phyloP scores from a whole-genome alignment of 2,329 filamentous ascomycete species.

The Ophiocordyceps robertsii region DNA sequence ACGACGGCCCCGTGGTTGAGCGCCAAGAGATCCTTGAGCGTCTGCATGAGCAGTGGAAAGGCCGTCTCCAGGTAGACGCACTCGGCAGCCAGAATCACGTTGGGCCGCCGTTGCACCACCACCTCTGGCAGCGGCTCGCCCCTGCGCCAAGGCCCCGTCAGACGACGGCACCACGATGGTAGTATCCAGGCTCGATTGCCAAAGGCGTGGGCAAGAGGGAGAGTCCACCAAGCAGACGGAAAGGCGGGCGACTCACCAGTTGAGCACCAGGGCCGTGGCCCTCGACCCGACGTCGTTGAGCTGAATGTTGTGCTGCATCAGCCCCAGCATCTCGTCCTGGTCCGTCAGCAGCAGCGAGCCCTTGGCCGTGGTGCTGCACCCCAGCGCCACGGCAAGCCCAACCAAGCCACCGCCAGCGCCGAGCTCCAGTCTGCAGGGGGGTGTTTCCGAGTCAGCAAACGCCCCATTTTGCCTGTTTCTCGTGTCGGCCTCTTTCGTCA shows the following conservation, averaged over 20 bases:
- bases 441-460: constrained; percentile 9
- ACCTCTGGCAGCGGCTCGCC: constrained; percentile 43
- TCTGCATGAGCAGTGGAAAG: constrained; percentile 74
- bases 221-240: neutral
- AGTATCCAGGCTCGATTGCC: neutral
- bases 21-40: constrained; percentile 59
- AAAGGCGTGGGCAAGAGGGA: too few species aligned
- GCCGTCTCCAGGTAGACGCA: constrained; percentile 96
- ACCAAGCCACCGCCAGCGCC: constrained; percentile 87
- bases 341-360: constrained; percentile 68
- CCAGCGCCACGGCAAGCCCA: constrained; percentile 48
- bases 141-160: constrained; percentile 24
- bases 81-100: constrained; percentile 85
- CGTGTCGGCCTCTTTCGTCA: too few species aligned
- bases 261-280: constrained; percentile 57
- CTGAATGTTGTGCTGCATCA: constrained; percentile 81
- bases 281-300: constrained; percentile 57
- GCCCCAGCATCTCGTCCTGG: constrained; percentile 66
- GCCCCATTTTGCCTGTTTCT: neutral
- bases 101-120: constrained; percentile 46
- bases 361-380: constrained; percentile 30
- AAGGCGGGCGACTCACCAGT: constrained; percentile 47
- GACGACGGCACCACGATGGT: neutral
- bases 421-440: constrained; percentile 59
- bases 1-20: constrained; percentile 52